Percentiles rank a stretch among this genome's conserved stretches.
Conservation (phyloP, 2,329 filamentous ascomycete species). For the Venturiaceae sp. region DNA sequence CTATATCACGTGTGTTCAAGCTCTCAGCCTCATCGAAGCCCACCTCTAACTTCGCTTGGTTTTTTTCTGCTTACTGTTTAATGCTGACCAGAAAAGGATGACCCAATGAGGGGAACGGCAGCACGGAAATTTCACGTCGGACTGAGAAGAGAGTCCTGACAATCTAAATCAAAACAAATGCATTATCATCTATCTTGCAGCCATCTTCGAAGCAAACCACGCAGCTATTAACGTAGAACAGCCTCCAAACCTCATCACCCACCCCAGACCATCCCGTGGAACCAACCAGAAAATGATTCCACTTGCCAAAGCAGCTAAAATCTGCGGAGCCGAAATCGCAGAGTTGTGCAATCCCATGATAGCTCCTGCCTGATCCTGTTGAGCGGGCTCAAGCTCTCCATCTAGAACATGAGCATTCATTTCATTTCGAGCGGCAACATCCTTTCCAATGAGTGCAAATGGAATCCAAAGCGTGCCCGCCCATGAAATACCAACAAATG, state of each 20-base stretch:
- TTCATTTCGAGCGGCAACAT: constrained; percentile 11
- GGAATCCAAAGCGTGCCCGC: constrained; percentile 21
- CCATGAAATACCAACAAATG: constrained; percentile 17
- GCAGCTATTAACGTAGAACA: not conserved
- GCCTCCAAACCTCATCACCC: constrained; percentile 6
- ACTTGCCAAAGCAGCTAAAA: constrained; percentile 10
- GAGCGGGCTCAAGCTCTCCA: constrained; percentile 7
- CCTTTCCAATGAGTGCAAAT: constrained; percentile 19
- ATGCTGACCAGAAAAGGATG: no score
- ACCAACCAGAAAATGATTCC: constrained; percentile 4
- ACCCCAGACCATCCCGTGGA: constrained; percentile 4
- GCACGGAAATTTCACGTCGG: no score
- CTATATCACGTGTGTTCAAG: no score
- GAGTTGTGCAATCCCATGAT: constrained; percentile 14
- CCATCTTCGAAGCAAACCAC: constrained; percentile 2
- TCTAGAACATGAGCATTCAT: not conserved
- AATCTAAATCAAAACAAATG: no score
- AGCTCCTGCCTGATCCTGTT: constrained; percentile 10
- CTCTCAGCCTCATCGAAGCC: no score
- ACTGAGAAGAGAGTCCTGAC: no score
- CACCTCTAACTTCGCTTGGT: no score
- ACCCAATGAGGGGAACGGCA: no score
- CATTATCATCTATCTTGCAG: not conserved
- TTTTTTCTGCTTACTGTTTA: no score
- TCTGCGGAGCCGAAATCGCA: constrained; percentile 13